Evolutionary conservation across 164 flowering plant species (phyloP).

Genomic region (Buxus sempervirens): DNA sequence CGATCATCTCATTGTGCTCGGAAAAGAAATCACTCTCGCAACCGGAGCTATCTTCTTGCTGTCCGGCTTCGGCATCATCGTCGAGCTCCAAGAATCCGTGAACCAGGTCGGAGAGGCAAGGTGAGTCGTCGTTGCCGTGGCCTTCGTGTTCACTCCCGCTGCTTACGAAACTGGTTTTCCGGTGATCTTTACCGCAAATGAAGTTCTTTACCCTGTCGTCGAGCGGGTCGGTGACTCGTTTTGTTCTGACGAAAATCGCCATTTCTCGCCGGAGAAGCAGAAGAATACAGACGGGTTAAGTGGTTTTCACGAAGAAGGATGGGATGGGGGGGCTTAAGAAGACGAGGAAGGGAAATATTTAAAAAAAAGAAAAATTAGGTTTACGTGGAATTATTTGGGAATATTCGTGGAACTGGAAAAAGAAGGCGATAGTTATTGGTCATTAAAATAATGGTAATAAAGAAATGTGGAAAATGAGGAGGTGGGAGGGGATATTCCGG

Average conservation of each 20-base stretch:
- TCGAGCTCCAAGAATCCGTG: constrained; percentile 38
- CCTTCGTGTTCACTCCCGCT: constrained; percentile 75
- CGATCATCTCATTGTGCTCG: constrained; percentile 13
- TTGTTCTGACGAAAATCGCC: constrained; percentile 25
- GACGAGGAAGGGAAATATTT: too few species aligned
- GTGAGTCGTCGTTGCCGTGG: constrained; percentile 23
- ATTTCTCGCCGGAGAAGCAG: neutral
- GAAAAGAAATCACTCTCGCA: constrained; percentile 18
- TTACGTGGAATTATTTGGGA: too few species aligned
- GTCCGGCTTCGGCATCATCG: constrained; percentile 15
- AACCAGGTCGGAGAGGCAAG: constrained; percentile 56
- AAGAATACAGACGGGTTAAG: neutral
- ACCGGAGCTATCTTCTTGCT: constrained; percentile 6
- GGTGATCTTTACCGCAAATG: constrained; percentile 35
- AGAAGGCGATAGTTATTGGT: too few species aligned
- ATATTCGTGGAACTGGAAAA: too few species aligned
- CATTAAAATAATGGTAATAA: too few species aligned
- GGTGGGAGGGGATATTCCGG: too few species aligned
- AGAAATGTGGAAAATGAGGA: too few species aligned
- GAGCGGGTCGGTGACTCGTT: constrained; percentile 55
- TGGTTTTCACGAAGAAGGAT: neutral
- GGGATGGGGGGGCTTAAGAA: too few species aligned
- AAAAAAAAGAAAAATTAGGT: too few species aligned
- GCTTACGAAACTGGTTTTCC: constrained; percentile 28
- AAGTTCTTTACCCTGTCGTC: constrained; percentile 49